Evolutionary conservation across 805 yeast genomes (phyloP).

Genomic region (Saitoella complicata): DNA sequence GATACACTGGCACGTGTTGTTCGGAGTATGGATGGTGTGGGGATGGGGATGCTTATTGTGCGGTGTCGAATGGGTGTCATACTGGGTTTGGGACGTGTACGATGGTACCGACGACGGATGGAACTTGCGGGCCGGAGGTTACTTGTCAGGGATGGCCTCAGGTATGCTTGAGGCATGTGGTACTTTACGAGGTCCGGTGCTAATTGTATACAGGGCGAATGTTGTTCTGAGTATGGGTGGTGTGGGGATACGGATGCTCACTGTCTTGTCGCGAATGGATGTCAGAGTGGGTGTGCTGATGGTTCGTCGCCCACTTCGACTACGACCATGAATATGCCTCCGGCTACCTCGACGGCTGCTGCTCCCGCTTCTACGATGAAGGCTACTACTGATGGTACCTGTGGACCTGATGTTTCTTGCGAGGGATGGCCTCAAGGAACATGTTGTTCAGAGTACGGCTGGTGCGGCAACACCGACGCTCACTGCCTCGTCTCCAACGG

Average conservation of each 20-base stretch:
- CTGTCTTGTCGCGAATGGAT: constrained; percentile 5
- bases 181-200: no score
- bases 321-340: not conserved
- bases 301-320: not conserved
- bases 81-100: no score
- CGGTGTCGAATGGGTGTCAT: constrained; percentile 3
- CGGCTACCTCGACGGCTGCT: no score
- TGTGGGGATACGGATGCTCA: constrained; percentile 6
- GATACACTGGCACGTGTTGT: constrained; percentile 7
- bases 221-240: constrained; percentile 7
- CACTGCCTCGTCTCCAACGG: constrained; percentile 5
- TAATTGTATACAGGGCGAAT: no score
- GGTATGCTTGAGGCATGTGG: no score
- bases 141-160: no score
- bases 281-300: constrained; percentile 4
- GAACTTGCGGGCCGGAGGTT: no score
- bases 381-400: constrained; percentile 7
- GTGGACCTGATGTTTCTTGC: constrained; percentile 5
- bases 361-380: not conserved
- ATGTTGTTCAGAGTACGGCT: constrained; percentile 8
- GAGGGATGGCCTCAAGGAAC: constrained; percentile 5
- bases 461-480: constrained; percentile 6
- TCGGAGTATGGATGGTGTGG: constrained; percentile 9
- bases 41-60: constrained; percentile 3
- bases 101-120: no score